Evolutionary conservation across 108 stramenopile genomes (phyloP).

Genomic region (Cafeteria roenbergensis): DNA sequence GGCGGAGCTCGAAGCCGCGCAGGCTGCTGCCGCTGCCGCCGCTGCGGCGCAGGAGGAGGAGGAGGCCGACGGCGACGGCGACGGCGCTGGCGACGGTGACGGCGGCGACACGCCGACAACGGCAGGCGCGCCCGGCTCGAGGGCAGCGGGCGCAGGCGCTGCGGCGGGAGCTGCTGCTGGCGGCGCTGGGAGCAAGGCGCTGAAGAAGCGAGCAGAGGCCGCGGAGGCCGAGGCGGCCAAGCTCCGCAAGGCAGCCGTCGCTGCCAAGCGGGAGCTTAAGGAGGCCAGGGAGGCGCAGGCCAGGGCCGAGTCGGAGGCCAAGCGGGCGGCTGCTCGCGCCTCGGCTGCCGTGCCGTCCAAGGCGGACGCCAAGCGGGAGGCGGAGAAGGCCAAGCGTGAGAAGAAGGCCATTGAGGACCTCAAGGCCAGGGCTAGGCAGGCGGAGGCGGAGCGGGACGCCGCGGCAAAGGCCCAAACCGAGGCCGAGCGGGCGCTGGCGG

Average conservation of each 20-base stretch:
- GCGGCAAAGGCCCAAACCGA: neutral
- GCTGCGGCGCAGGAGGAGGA: neutral
- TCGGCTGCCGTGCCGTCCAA: no score
- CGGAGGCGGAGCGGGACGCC: neutral
- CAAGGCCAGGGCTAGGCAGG: constrained; percentile 10
- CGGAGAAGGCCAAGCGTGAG: neutral
- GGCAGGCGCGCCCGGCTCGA: neutral
- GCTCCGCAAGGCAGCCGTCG: no score
- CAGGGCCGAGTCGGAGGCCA: neutral
- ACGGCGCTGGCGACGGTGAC: neutral
- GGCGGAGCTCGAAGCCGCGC: neutral
- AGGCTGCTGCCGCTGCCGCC: neutral
- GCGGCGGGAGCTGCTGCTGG: neutral
- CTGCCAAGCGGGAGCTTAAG: no score
- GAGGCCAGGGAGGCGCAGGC: neutral
- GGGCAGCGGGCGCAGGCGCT: neutral
- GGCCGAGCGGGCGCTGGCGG: constrained; percentile 9
- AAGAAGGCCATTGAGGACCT: constrained; percentile 6
- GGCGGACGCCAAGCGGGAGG: neutral
- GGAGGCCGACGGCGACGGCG: neutral
- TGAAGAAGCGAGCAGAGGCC: constrained; percentile 1
- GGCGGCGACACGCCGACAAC: neutral
- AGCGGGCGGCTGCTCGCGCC: neutral
- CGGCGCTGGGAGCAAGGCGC: neutral
- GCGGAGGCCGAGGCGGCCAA: neutral